Percentiles rank a stretch among this genome's conserved stretches.
Evolutionary conservation across 2,329 filamentous ascomycete genomes (phyloP).

Genomic region (Trichoderma arundinaceum): DNA sequence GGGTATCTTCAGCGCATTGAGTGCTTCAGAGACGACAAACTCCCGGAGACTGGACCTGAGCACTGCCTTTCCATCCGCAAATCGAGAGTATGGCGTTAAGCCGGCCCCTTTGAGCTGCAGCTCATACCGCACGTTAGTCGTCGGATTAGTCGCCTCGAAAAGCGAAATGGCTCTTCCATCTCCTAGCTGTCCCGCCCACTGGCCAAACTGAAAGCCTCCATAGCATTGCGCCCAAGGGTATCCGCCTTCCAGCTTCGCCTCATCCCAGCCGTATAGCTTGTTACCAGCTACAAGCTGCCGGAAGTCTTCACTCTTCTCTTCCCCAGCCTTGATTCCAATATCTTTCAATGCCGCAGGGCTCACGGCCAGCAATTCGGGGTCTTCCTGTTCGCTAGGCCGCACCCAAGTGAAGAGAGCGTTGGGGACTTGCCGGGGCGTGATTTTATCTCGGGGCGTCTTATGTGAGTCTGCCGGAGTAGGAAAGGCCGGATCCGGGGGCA

Average conservation of each 20-base stretch:
- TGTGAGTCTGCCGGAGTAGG: conserved; percentile 84
- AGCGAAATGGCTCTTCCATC: conserved; percentile 94
- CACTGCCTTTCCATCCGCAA: conserved; percentile 94
- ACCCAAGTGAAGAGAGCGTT: conserved; percentile 90
- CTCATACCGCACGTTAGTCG: conserved; percentile 77
- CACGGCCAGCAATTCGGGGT: conserved; percentile 80
- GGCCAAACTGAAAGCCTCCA: conserved; percentile 79
- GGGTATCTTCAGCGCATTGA: conserved; percentile 85
- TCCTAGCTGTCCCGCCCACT: conserved; percentile 94
- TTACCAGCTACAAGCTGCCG: conserved; percentile 80
- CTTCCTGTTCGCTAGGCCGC: conserved; percentile 72
- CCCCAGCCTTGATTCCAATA: conserved; percentile 73
- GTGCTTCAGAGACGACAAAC: conserved; percentile 87
- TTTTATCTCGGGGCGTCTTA: conserved; percentile 74
- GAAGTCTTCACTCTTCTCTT: conserved; percentile 76
- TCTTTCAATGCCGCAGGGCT: conserved; percentile 80
- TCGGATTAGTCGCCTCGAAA: conserved; percentile 83
- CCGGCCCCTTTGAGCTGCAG: conserved; percentile 94
- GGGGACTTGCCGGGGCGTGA: conserved; percentile 82
- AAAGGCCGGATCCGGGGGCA: conserved; percentile 79
- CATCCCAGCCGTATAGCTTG: conserved; percentile 78
- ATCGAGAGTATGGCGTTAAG: conserved; percentile 90
- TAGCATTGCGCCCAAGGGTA: conserved; percentile 99
- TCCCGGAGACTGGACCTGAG: conserved; percentile 91
- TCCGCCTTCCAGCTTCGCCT: conserved; percentile 67